Evolutionary conservation across 805 yeast genomes (phyloP).

Genomic region (Yarrowia keelungensis): DNA sequence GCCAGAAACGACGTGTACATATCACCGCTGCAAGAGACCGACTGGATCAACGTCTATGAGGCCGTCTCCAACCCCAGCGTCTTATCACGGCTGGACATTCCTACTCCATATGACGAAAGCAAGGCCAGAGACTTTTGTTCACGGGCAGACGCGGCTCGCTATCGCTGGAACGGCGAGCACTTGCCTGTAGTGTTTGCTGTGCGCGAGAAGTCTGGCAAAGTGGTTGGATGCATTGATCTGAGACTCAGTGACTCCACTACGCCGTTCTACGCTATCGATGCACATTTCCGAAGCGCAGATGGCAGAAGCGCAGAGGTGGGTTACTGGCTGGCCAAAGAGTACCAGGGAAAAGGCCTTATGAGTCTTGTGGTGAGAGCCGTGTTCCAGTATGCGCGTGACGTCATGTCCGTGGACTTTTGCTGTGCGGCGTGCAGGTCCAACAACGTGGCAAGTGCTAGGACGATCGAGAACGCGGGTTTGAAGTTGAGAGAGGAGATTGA

Average conservation of each 20-base stretch:
- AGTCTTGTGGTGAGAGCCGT: neutral
- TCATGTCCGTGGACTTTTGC: constrained; percentile 12
- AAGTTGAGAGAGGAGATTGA: neutral
- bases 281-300: neutral
- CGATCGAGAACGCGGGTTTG: constrained; percentile 14
- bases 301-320: constrained; percentile 22
- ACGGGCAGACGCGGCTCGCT: constrained; percentile 7
- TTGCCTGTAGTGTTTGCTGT: constrained; percentile 24
- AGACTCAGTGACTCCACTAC: neutral
- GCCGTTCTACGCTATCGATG: neutral
- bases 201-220: constrained; percentile 2
- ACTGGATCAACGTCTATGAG: neutral
- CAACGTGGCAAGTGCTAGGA: constrained; percentile 10
- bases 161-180: neutral
- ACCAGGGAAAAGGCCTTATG: constrained; percentile 17
- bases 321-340: constrained; percentile 20
- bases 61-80: constrained; percentile 30
- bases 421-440: constrained; percentile 18
- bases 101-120: constrained; percentile 15
- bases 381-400: constrained; percentile 19
- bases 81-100: constrained; percentile 7
- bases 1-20: neutral
- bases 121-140: constrained; percentile 22
- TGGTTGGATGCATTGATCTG: constrained; percentile 17
- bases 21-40: neutral